phyloP scores from a whole-genome alignment of 1,139 yeast species.

The Lodderomyces theae region DNA sequence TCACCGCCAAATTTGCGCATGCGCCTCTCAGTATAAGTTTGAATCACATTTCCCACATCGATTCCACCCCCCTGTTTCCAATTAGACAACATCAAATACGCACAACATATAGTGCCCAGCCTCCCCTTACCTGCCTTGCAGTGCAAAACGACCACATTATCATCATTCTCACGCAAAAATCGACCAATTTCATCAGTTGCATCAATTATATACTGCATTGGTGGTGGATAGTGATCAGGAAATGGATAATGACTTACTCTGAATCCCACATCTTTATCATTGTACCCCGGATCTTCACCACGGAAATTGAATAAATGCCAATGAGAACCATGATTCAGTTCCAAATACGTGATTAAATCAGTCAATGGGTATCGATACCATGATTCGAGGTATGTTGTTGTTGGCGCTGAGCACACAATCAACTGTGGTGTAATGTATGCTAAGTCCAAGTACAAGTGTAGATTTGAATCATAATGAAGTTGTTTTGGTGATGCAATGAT shows the following conservation, averaged over 20 bases:
- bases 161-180: conserved; percentile 29
- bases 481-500: conserved; percentile 27
- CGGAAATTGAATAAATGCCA: conserved; percentile 81
- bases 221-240: conserved; percentile 79
- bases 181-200: conserved; percentile 46
- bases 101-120: conserved; percentile 74
- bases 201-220: conserved; percentile 48
- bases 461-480: conserved; percentile 17
- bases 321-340: conserved; percentile 44
- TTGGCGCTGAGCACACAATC: conserved; percentile 76
- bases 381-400: conserved; percentile 38
- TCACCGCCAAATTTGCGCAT: conserved; percentile 56
- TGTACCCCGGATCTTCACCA: conserved; percentile 56
- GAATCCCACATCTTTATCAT: conserved; percentile 32
- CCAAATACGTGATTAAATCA: conserved; percentile 52
- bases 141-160: conserved; percentile 68
- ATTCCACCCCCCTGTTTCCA: conserved; percentile 18
- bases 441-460: conserved; percentile 48
- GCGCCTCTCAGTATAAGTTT: conserved; percentile 53
- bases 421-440: conserved; percentile 61
- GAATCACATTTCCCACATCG: conserved; percentile 43
- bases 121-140: conserved; percentile 94
- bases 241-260: conserved; percentile 49
- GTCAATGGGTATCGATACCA: conserved; percentile 55
- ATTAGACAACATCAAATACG: conserved; percentile 55